Evolutionary conservation across 2,329 filamentous ascomycete genomes (phyloP).

Genomic region (Berkeleyomyces basicola): DNA sequence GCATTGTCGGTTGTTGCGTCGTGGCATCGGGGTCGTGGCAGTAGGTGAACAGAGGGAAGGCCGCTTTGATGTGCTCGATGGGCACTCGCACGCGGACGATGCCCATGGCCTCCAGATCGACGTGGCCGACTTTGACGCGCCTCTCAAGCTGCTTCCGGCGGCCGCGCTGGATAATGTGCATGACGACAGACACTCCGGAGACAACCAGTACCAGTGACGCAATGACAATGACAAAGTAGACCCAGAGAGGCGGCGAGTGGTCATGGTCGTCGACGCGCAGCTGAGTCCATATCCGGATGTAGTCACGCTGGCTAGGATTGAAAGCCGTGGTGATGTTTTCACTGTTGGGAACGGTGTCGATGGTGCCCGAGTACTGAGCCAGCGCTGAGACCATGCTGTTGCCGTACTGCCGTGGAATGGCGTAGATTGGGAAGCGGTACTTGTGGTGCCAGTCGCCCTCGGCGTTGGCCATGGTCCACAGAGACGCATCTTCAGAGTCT

Average conservation of each 20-base stretch:
- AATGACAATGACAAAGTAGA: conserved; percentile 55
- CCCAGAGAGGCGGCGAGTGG: conserved; percentile 59
- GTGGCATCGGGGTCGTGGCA: conserved; percentile 33
- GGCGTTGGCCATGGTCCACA: conserved; percentile 56
- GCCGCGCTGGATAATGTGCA: conserved; percentile 62
- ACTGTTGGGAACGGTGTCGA: conserved; percentile 44
- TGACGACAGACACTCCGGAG: conserved; percentile 46
- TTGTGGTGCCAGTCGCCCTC: conserved; percentile 48
- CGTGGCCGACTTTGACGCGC: conserved; percentile 59
- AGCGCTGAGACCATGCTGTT: conserved; percentile 53
- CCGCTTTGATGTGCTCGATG: conserved; percentile 44
- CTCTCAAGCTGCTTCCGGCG: conserved; percentile 51
- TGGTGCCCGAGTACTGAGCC: conserved; percentile 59
- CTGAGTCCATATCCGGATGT: conserved; percentile 42
- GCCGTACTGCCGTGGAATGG: conserved; percentile 53
- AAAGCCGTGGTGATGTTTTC: conserved; percentile 38
- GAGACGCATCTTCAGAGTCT: conserved; percentile 29
- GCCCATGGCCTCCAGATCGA: conserved; percentile 72
- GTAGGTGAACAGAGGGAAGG: conserved; percentile 66
- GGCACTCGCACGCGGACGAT: conserved; percentile 73
- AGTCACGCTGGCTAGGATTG: conserved; percentile 38
- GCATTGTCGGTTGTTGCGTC: conserved; percentile 17
- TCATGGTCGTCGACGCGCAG: conserved; percentile 31
- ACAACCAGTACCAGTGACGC: conserved; percentile 56
- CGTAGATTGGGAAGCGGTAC: conserved; percentile 71